Percentiles rank a stretch among this genome's conserved stretches.
These are phyloP conservation scores for Melocanna baccifera DNA, from an alignment of 176 grass and related monocot genomes.

Conservation along the genomic window DNA sequence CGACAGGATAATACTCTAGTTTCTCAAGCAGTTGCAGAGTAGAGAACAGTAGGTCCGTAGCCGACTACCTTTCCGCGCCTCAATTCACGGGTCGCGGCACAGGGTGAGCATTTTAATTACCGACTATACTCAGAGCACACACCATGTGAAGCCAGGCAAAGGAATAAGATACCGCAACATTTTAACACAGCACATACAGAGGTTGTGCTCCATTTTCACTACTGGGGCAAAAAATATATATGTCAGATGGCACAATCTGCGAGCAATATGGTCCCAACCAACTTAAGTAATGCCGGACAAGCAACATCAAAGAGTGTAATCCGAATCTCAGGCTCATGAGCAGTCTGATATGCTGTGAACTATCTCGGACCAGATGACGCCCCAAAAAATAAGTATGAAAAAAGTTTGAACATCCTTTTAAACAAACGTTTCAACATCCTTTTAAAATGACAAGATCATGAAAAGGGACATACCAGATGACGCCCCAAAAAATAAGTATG, in stretches of 20 bases:
- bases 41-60: neutral
- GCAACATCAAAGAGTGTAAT: neutral
- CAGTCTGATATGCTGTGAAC: neutral
- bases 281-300: neutral
- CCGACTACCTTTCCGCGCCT: neutral
- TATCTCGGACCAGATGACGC: neutral
- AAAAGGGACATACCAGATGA: neutral
- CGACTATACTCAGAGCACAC: neutral
- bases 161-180: neutral
- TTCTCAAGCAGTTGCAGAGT: neutral
- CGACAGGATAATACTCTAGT: neutral
- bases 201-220: neutral
- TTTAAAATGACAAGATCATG: neutral
- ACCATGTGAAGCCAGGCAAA: neutral
- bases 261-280: neutral
- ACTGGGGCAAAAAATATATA: neutral
- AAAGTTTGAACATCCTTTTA: too few relatives aligned
- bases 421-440: too few relatives aligned
- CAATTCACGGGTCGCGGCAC: neutral
- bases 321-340: neutral
- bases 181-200: neutral
- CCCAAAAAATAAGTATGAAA: too few relatives aligned
- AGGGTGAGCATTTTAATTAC: neutral
- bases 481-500: constrained; percentile 26
- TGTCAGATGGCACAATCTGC: neutral